Evolutionary conservation across 2,329 filamentous ascomycete species (phyloP), one percentile per base, ranked within the genome.

Genomic region (Hymenoscyphus scutula): DNA sequence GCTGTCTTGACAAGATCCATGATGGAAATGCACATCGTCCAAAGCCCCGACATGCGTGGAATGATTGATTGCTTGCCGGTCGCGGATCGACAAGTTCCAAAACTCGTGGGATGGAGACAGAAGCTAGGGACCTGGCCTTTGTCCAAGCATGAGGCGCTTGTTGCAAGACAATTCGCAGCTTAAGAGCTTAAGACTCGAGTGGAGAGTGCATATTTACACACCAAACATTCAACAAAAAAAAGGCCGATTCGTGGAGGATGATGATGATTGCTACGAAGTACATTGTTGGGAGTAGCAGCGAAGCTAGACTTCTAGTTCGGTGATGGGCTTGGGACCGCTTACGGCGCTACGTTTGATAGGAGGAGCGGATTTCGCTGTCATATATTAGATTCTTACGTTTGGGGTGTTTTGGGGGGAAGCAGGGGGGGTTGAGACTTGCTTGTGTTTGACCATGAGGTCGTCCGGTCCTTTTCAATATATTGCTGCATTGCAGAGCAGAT

Each of bases 61-160:
- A 64, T 69, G 34, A 56, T 69, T 41, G 70, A 74, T 61, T 74
- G 67, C 37, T 58, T 73, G 59, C 71, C 71, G 23, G 68, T 75
- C n/a, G 70, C 69, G 19, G 59, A 70, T 34, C 61, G 54, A 17
- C 53, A 59, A 13, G 56, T 53, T 15, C 30, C 17, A 51, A 48
- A 29, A 1, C 69, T 68, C 41, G 53, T 71, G 23, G 73, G 72
- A 7, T 71, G 68, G 61, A 70, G 72, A 56, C 67, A 67, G 37
- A 75, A 76, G 61, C 62, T 72, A 32, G 64, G 66, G 19, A 77
- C 74, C 13, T 76, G 74, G 74, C 73, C 74, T 30, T 59, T 71
- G 25, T 64, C 62, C n/a, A 70, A 71, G 64, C 59, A 69, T 59
- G 67, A 73, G 57, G 64, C 61, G 27, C 29, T 67, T 59, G 61